Evolutionary conservation across 495 filamentous ascomycete species (phyloP).

Genomic region (Penicillium cosmopolitanum): DNA sequence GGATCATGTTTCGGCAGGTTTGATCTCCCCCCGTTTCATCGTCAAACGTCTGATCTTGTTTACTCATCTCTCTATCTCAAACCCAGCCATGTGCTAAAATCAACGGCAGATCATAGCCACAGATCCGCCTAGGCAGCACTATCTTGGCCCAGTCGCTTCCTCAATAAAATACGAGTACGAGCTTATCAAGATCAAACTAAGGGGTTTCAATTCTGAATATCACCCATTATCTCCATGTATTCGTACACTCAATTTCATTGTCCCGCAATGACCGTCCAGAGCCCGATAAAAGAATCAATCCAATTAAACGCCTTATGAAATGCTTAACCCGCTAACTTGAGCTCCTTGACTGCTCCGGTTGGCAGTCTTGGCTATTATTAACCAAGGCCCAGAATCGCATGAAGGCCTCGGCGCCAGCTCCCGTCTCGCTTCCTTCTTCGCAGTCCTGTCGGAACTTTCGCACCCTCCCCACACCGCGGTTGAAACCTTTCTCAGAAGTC

Average conservation of each 20-base stretch:
- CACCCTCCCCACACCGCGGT: conserved; percentile 45
- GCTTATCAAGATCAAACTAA: too few relatives aligned
- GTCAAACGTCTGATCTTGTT: not conserved
- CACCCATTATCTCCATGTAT: not conserved
- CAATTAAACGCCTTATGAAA: conserved; percentile 1
- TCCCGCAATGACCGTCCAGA: conserved; percentile 17
- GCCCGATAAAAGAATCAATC: too few relatives aligned
- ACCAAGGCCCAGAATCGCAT: conserved; percentile 47
- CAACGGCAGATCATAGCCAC: not conserved
- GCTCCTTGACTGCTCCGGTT: conserved; percentile 7
- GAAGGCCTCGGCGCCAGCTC: conserved; percentile 41
- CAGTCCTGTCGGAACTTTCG: conserved; percentile 43
- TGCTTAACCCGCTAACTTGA: not conserved
- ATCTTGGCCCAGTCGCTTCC: too few relatives aligned
- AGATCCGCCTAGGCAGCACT: too few relatives aligned
- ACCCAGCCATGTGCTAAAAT: not conserved
- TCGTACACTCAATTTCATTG: conserved; percentile 17
- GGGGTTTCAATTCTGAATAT: too few relatives aligned
- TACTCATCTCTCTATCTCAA: not conserved
- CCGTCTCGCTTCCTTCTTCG: conserved; percentile 42
- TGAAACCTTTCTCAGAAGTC: conserved; percentile 52
- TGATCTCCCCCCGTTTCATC: conserved; percentile 1
- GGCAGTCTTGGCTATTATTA: conserved; percentile 23
- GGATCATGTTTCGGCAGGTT: not conserved
- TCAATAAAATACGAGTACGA: too few relatives aligned